Conservation (phyloP, 345 rosid species). For the Psidium guajava region DNA sequence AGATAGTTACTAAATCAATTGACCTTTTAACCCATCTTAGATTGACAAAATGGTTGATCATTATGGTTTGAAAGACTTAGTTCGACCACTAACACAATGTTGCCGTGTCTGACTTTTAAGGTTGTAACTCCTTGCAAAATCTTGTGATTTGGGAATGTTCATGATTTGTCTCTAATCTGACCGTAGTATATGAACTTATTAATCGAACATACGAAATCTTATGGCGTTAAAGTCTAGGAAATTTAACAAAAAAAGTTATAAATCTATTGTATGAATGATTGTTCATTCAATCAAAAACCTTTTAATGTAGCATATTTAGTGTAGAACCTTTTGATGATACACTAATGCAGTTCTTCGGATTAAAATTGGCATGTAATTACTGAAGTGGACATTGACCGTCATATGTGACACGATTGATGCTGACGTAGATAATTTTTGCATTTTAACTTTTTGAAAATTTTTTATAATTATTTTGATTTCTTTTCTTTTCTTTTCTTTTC, state of each 20-base stretch:
- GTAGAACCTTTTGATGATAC: background rate
- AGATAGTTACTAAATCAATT: background rate
- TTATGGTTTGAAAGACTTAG: background rate
- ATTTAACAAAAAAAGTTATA: background rate
- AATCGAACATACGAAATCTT: background rate
- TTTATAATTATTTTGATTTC: background rate
- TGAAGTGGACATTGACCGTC: rapidly evolving
- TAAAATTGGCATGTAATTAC: background rate
- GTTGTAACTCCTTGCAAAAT: background rate
- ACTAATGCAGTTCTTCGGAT: rapidly evolving
- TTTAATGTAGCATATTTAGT: background rate
- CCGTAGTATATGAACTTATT: background rate
- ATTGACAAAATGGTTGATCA: background rate
- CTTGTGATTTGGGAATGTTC: background rate
- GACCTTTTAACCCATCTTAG: background rate
- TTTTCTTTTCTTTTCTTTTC: background rate
- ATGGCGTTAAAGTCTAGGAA: background rate
- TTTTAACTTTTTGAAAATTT: background rate
- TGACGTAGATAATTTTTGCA: background rate
- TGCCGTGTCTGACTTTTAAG: background rate
- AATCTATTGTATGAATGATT: background rate
- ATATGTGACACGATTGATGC: rapidly evolving
- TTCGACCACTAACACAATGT: background rate
- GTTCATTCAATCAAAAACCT: background rate
- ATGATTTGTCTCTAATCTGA: background rate